These are phyloP conservation scores for Candida argentea DNA, from an alignment of 805 yeast species.

Conservation along the genomic window DNA sequence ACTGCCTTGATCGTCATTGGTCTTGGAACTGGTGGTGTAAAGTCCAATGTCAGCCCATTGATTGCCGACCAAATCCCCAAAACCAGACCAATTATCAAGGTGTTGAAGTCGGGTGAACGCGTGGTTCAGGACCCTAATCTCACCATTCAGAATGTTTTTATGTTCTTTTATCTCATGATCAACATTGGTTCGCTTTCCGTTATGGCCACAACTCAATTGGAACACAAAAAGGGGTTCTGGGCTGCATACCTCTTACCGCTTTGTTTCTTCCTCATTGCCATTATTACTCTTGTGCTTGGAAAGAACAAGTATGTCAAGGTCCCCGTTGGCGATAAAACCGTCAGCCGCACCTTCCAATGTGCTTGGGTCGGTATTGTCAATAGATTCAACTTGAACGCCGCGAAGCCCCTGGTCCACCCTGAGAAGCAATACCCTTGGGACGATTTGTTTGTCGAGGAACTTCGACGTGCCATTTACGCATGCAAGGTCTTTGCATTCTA, in stretches of 20 bases:
- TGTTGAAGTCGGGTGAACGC: constrained; percentile 29
- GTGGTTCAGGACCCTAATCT: constrained; percentile 51
- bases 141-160: constrained; percentile 64
- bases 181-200: constrained; percentile 69
- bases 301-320: constrained; percentile 44
- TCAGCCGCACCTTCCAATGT: constrained; percentile 40
- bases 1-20: constrained; percentile 53
- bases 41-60: constrained; percentile 64
- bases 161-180: constrained; percentile 68
- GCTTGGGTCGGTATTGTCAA: constrained; percentile 35
- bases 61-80: constrained; percentile 47
- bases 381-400: constrained; percentile 40
- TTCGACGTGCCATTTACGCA: constrained; percentile 51
- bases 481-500: constrained; percentile 65
- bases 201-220: constrained; percentile 69
- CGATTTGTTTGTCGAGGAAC: constrained; percentile 67
- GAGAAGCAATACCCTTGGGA: constrained; percentile 45
- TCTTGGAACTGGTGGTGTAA: constrained; percentile 73
- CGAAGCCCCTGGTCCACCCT: constrained; percentile 48
- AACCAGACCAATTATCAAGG: constrained; percentile 27
- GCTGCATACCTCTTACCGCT: constrained; percentile 68
- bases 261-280: constrained; percentile 43
- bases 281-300: constrained; percentile 43
- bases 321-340: constrained; percentile 53
- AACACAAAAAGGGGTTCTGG: constrained; percentile 56